Base-by-base conservation (phyloP, 768 basidiomycete species). In the Lactifluus subvellereus region DNA sequence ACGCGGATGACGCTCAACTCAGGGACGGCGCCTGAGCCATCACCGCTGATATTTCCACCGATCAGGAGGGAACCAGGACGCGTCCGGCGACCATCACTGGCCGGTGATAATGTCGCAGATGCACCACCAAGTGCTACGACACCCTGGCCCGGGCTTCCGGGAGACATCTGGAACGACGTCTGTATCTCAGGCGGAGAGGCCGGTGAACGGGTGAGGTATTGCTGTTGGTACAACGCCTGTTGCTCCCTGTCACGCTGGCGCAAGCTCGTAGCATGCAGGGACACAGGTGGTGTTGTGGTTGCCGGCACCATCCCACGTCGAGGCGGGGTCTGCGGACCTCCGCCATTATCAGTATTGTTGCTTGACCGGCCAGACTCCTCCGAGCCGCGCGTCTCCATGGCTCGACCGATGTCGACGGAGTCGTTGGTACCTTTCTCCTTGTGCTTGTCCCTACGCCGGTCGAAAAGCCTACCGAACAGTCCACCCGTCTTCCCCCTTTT, bases 1-100 rank as follows among this genome's bases (percentile, higher is more conserved):
- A 99, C 86, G 30, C 97, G 90, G 55, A 99, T 87, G 65, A 99
- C 97, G 69, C 89, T 97, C 59, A 99, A 82, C 58, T 94, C 87
- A 0, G 90, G 91, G 4, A 90, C 83, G 7, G 78, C 78, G 0
- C 81, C 76, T 2, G 84, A 84, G 60, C 84, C 82, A 7, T 81
- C 85, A 69, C 89, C 85, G 69, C 82, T 76, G 30, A 83, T 72
- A 42, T 81, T 75, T 13, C 84, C 79, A 3, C 86, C 81, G 14
- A 92, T 77, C 35, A 92, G 84, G 22, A 93, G 76, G 6, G 91
- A 92, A 2, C 90, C 90, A 0, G 90, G 90, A 27, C 90, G 85
- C 7, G 81, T 85, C 27, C 87, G 81, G 30, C 72, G 69, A 18
- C 69, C 70, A 27, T 71, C 67, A 2, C 79, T 82, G 4, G 84